Base-by-base conservation (phyloP, 495 filamentous ascomycete species). In the Xylaria cubensis region DNA sequence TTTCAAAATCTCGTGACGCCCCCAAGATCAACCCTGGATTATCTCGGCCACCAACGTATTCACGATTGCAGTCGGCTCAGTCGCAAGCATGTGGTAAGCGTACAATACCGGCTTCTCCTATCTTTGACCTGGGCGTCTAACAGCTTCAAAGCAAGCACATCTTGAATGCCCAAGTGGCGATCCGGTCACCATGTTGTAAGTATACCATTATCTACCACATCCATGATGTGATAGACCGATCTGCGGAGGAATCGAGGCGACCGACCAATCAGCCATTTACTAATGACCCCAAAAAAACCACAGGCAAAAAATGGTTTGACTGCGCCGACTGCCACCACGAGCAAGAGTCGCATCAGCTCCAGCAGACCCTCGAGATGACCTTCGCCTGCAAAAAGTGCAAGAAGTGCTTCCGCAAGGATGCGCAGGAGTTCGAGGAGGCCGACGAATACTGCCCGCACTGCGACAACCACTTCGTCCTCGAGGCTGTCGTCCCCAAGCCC, bases 361-460 rank as follows among this genome's bases (percentile, higher is more conserved):
- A 87, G 48, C 92, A 98, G 82, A 85, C 84, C 51, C 85, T 89
- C 74, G 97, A 98, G 73, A 97, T 99, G 94, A 91, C 79, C 0
- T 98, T 99, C 77, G 94, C 92, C 34, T 99, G 96, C 88, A 99
- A 99, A 71, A 99, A 99, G 84, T 99, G 96, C 89, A 93, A 92
- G 74, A 98, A 98, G 84, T 94, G 90, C 81, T 99, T 99, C 87
- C 92, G 96, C 59, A 99, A 98, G 83, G 92, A 98, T 76, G 90
- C 91, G 21, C 81, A 88, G 64, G 92, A 97, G 79, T 97, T 97
- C 78, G 96, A 99, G 76, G 97, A 98, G 74, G 93, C 93, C 80
- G 97, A 99, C 85, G 97, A 99, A 82, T 98, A 97, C 85, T 98
- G 96, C 84, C 97, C 96, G n/a, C 92, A 97, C 84, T 99, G 96